phyloP scores from a whole-genome alignment of 1,284 basidiomycete species.

The Cutaneotrichosporon arboriforme region DNA sequence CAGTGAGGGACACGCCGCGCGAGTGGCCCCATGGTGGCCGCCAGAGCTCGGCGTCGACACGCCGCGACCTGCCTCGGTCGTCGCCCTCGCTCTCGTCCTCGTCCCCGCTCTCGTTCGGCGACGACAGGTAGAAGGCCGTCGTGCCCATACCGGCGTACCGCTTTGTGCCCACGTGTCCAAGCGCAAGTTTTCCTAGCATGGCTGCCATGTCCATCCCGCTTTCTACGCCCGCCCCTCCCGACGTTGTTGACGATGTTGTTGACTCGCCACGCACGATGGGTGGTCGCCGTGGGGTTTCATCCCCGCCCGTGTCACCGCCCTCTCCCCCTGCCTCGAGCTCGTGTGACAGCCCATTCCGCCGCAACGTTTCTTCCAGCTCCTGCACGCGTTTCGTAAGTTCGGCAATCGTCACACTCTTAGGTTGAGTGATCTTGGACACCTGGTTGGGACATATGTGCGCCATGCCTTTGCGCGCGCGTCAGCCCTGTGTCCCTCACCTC shows the following conservation, averaged over 20 bases:
- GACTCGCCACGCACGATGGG: neutral
- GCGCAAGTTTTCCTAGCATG: conserved; percentile 16
- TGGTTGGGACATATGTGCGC: conserved; percentile 17
- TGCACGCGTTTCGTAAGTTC: conserved; percentile 14
- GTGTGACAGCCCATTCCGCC: conserved; percentile 10
- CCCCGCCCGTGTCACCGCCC: neutral
- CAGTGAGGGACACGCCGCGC: conserved; percentile 8
- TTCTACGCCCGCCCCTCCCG: neutral
- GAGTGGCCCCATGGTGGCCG: conserved; percentile 11
- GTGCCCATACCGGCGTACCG: conserved; percentile 15
- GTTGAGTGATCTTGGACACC: conserved; percentile 14
- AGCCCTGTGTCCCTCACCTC: neutral
- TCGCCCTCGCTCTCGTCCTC: conserved; percentile 7
- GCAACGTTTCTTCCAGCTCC: conserved; percentile 14
- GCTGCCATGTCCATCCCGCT: conserved; percentile 17
- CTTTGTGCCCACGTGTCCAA: conserved; percentile 13
- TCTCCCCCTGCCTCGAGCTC: conserved; percentile 2
- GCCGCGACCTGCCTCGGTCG: neutral
- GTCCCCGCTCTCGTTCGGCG: conserved; percentile 10
- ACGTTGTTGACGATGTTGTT: neutral
- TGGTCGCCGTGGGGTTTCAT: neutral
- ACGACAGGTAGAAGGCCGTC: conserved; percentile 18
- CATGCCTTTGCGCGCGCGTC: conserved; percentile 14
- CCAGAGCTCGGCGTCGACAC: conserved; percentile 3
- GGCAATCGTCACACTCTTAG: conserved; percentile 17